Evolutionary conservation across 148 eudicot genomes (phyloP).

Genomic region (Chenopodium album): DNA sequence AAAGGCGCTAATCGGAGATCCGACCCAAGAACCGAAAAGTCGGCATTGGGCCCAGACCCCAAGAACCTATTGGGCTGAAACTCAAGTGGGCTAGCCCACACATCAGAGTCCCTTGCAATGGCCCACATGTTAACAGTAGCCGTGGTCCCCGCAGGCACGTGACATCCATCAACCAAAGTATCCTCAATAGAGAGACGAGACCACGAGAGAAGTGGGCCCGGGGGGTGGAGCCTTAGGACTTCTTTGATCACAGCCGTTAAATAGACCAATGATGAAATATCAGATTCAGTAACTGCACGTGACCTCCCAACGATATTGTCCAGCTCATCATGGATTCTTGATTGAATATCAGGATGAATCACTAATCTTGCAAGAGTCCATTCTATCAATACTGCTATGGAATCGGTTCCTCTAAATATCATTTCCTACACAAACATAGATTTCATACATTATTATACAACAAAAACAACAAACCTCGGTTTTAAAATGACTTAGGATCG

Average conservation of each 20-base stretch:
- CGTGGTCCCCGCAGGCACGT: slow-evolving; percentile 69
- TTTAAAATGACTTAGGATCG: too few relatives aligned
- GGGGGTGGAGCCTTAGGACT: slow-evolving; percentile 67
- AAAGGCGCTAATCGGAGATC: slow-evolving; percentile 67
- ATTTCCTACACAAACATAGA: slow-evolving; percentile 46
- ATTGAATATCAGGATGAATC: slow-evolving; percentile 54
- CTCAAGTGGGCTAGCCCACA: slow-evolving; percentile 50
- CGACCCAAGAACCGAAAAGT: slow-evolving; percentile 56
- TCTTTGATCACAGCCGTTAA: slow-evolving; percentile 72
- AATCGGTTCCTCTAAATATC: slow-evolving; percentile 83
- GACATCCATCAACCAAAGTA: slow-evolving; percentile 41
- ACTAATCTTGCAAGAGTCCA: slow-evolving; percentile 69
- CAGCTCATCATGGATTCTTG: slow-evolving; percentile 54
- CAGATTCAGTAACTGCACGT: slow-evolving; percentile 44
- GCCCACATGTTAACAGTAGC: slow-evolving; percentile 90
- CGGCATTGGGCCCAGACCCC: slow-evolving; percentile 1
- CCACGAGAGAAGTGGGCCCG: slow-evolving; percentile 85
- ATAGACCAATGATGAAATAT: slow-evolving; percentile 44
- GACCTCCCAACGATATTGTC: slow-evolving; percentile 48
- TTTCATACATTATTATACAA: too few relatives aligned
- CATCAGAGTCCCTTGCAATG: slow-evolving; percentile 50
- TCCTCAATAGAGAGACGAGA: slow-evolving; percentile 57
- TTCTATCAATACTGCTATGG: slow-evolving; percentile 64
- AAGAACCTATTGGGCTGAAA: slow-evolving; percentile 61
- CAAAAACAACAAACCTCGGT: too few relatives aligned